Conservation (phyloP, 1,284 basidiomycete species). For the Naganishia sp. region DNA sequence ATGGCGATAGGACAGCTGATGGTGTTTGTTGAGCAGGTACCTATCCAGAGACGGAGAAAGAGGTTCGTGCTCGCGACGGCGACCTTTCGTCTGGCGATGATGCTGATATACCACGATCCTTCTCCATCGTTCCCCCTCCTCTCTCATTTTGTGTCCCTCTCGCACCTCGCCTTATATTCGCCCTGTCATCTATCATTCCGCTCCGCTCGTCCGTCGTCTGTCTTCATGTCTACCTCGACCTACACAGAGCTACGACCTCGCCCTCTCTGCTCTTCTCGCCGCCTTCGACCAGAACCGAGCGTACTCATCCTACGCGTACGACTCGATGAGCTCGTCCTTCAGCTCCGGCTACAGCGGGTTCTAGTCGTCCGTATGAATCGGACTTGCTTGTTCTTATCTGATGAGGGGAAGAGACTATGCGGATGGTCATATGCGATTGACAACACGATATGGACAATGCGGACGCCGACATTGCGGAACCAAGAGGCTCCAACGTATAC, state of each 20-base stretch:
- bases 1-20: too few species aligned
- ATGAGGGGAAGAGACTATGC: too few species aligned
- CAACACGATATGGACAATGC: too few species aligned
- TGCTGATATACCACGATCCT: not conserved
- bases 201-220: not conserved
- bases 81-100: not conserved
- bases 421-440: too few species aligned
- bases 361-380: not conserved
- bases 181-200: not conserved
- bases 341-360: constrained; percentile 15
- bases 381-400: too few species aligned
- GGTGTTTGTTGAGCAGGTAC: not conserved
- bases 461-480: too few species aligned
- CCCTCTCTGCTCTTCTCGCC: constrained; percentile 9
- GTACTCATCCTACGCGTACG: constrained; percentile 20
- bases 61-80: not conserved
- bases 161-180: too few species aligned
- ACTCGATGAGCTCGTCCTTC: constrained; percentile 23
- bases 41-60: constrained; percentile 19
- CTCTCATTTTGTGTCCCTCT: not conserved
- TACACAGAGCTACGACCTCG: constrained; percentile 17
- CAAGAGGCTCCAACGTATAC: too few species aligned
- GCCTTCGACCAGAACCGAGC: constrained; percentile 15
- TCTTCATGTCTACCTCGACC: not conserved
- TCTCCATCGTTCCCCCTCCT: not conserved